A percentile compares a stretch with the other conserved stretches of the same genome.
These are phyloP conservation scores for Purpureocillium lavendulum DNA, from an alignment of 2,329 filamentous ascomycete genomes.

Conservation along the genomic window DNA sequence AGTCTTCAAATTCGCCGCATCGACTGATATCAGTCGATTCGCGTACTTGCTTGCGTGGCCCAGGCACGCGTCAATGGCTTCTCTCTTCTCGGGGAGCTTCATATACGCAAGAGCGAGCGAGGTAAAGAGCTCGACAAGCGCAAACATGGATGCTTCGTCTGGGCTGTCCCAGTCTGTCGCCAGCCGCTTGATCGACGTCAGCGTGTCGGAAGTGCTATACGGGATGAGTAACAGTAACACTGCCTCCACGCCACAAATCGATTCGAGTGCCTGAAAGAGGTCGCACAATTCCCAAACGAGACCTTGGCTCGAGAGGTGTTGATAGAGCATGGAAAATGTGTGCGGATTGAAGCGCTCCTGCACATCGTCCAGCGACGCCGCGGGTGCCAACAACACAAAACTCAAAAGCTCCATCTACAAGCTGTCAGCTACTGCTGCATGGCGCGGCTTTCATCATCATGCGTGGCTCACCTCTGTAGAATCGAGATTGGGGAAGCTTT, in stretches of 20 bases:
- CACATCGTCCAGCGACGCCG: too few species aligned
- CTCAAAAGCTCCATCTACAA: too few species aligned
- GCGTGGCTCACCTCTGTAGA: not conserved
- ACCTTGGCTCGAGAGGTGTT: not conserved
- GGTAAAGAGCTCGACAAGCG: slow-evolving; percentile 1
- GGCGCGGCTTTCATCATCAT: too few species aligned
- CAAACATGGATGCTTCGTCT: slow-evolving; percentile 1
- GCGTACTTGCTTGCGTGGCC: not conserved
- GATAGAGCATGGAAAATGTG: not conserved
- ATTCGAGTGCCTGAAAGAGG: not conserved
- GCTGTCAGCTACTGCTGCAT: too few species aligned
- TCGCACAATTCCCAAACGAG: slow-evolving; percentile 4
- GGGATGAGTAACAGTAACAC: not conserved
- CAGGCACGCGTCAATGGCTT: not conserved
- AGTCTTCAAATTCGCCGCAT: not conserved
- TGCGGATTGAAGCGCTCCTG: too few species aligned
- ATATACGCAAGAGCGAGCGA: not conserved
- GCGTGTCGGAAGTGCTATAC: too few species aligned
- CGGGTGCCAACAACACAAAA: too few species aligned
- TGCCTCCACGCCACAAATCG: not conserved
- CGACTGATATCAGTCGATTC: not conserved
- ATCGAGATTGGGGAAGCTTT: not conserved
- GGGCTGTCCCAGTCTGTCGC: slow-evolving; percentile 1
- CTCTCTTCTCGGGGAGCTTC: not conserved
- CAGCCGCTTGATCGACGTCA: not conserved